phyloP scores from a whole-genome alignment of 2,329 filamentous ascomycete genomes.

The Exophiala xenobiotica region DNA sequence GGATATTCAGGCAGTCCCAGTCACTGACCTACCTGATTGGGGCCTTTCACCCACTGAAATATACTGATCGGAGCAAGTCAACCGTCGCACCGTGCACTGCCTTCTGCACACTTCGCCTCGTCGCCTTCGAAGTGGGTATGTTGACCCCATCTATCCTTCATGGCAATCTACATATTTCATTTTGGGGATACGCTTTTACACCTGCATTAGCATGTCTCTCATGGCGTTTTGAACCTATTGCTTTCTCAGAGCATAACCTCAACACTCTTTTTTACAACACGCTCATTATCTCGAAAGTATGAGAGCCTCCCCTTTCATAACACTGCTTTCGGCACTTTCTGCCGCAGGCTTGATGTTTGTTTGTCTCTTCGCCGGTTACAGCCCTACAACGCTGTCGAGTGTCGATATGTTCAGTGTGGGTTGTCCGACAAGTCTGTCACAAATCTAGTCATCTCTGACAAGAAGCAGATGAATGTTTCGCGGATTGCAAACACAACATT shows the following conservation, averaged over 20 bases:
- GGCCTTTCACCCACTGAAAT: no score
- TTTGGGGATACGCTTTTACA: no score
- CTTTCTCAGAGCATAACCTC: background rate
- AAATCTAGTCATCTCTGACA: background rate
- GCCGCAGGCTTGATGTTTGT: slow-evolving; percentile 2
- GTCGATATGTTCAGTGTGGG: slow-evolving; percentile 7
- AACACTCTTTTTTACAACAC: background rate
- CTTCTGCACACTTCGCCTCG: no score
- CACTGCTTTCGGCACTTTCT: slow-evolving; percentile 2
- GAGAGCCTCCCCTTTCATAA: slow-evolving; percentile 3
- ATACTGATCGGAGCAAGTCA: no score
- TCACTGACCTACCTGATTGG: no score
- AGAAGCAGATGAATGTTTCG: slow-evolving; percentile 4
- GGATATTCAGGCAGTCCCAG: no score
- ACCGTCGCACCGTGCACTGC: no score
- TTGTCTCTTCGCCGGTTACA: slow-evolving; percentile 1
- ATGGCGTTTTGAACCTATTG: background rate
- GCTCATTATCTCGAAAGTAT: background rate
- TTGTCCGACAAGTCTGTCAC: background rate
- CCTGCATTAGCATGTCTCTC: no score
- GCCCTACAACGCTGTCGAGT: slow-evolving; percentile 1
- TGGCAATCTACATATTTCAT: no score
- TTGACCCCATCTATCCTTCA: no score
- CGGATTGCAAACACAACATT: slow-evolving; percentile 9
- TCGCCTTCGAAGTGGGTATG: no score